Evolutionary conservation across 2,329 filamentous ascomycete species (phyloP), one percentile per base, ranked within the genome.

Genomic region (Penicillium sp.): DNA sequence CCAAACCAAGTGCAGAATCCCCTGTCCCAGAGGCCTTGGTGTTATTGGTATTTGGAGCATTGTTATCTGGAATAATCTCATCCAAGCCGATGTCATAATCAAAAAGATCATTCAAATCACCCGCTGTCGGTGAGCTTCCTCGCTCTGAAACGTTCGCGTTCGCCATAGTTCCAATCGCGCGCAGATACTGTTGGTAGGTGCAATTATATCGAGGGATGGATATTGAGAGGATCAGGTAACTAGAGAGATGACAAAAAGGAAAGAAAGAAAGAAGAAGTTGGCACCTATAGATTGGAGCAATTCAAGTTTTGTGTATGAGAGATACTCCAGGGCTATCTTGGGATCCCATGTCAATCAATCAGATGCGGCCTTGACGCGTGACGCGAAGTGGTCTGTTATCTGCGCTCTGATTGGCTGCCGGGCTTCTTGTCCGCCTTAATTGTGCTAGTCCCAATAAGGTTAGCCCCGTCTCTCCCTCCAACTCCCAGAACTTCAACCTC

Each of bases 11-110:
- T 29, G 82, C 80, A 64, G 84, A 83, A 59, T 74, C 71, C 25
- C 54, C 67, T 45, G 56, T 54, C 33, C 61, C 51, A 43, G 58
- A 54, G 25, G 53, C 62, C 27, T 65, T 72, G 52, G 66, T 40
- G 10, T 56, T 48, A 54, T 69, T 61, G 29, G 58, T 49, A 12
- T 54, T 66, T 35, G 60, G 50, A 17, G 50, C 50, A 48, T 62
- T 52, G 40, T 70, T 50, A 65, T 78, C 76, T 53, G 76, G 72
- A 33, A 83, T 73, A 54, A 83, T 76, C 46, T 82, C 77, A 57
- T 81, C 80, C 58, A 80, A 78, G 8, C 75, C 86, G 12, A 87
- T 80, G 65, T 91, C 88, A 70, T 93, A 93, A 67, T 93, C 85
- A 66, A 94, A 88, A 10, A 96, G 80, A 50, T 88, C 86, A 60